Percentiles rank a stretch among this genome's conserved stretches.
phyloP scores from a whole-genome alignment of 2,329 filamentous ascomycete species.

The Rhynchosporium graminicola region DNA sequence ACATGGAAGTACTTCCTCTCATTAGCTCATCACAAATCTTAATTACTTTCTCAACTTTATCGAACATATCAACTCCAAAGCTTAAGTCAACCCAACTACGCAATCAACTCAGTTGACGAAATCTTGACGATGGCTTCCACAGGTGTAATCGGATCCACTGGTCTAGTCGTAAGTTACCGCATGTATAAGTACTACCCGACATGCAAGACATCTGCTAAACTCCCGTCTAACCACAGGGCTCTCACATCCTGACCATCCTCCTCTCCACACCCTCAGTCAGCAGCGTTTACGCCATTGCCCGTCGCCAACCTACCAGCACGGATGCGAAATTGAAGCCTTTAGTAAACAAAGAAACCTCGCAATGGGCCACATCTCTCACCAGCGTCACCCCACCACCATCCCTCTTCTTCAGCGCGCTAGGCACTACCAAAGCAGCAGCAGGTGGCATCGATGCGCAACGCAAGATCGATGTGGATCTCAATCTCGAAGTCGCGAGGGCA shows the following conservation, averaged over 20 bases:
- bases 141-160: conserved; percentile 41
- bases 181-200: neutral
- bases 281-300: conserved; percentile 60
- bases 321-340: conserved; percentile 64
- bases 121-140: conserved; percentile 13
- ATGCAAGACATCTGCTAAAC: conserved; percentile 16
- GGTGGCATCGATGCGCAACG: conserved; percentile 79
- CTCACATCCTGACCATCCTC: conserved; percentile 70
- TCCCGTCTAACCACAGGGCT: conserved; percentile 49
- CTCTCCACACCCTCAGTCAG: conserved; percentile 55
- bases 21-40: neutral
- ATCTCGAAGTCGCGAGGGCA: conserved; percentile 73
- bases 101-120: neutral
- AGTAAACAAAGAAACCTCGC: conserved; percentile 64
- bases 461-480: conserved; percentile 86
- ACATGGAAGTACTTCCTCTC: neutral
- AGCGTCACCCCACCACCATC: conserved; percentile 56
- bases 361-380: conserved; percentile 66
- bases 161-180: conserved; percentile 48
- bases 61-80: neutral
- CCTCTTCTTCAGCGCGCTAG: conserved; percentile 76
- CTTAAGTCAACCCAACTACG: neutral
- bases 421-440: conserved; percentile 74
- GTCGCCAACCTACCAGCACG: conserved; percentile 57
- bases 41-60: neutral